phyloP scores from a whole-genome alignment of 2,329 filamentous ascomycete genomes.

The Tolypocladium guangdongense region DNA sequence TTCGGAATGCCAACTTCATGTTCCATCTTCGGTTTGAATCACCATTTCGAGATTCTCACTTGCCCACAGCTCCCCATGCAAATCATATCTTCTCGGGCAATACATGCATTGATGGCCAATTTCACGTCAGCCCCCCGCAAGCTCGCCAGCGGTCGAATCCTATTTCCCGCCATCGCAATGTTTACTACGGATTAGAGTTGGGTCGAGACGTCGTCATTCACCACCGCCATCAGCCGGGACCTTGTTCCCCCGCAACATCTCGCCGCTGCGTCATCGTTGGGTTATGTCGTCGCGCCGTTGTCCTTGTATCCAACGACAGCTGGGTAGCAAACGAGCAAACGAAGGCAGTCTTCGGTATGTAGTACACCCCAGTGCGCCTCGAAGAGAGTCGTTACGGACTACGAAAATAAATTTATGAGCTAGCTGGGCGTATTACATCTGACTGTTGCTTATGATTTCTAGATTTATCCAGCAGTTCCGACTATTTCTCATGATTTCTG shows the following conservation, averaged over 20 bases:
- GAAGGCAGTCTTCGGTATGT: not conserved
- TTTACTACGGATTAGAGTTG: not conserved
- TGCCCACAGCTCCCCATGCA: no score
- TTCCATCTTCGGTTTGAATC: no score
- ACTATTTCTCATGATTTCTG: no score
- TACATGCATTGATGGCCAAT: no score
- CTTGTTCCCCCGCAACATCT: not conserved
- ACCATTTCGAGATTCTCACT: no score
- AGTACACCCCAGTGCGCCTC: not conserved
- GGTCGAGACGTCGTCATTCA: not conserved
- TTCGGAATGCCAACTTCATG: no score
- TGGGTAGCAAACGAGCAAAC: not conserved
- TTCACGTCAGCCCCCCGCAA: no score
- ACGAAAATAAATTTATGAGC: no score
- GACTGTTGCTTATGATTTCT: not conserved
- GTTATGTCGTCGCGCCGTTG: not conserved
- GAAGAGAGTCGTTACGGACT: no score
- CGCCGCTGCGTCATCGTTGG: not conserved
- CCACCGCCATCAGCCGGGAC: not conserved
- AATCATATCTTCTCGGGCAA: no score
- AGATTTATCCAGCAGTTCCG: no score
- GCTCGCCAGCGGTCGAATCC: not conserved
- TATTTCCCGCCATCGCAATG: not conserved
- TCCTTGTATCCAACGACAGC: not conserved
- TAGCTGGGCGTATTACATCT: no score